Percentiles rank a stretch among this genome's conserved stretches.
These are phyloP conservation scores for Myrica gale DNA, from an alignment of 306 rosid species.

Conservation along the genomic window DNA sequence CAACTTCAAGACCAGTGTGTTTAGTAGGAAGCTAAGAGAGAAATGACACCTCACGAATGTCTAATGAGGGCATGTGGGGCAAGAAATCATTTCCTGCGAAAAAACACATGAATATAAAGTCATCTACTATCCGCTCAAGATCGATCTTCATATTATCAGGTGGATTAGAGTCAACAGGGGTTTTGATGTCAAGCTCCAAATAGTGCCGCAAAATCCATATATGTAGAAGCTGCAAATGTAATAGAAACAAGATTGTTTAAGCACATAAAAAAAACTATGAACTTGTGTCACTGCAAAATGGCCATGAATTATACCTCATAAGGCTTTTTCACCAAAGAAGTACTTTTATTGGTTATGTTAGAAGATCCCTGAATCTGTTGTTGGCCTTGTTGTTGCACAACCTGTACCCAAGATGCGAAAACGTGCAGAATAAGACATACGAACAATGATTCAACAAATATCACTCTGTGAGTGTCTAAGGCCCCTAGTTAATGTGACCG, in stretches of 20 bases:
- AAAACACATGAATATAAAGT: slow-evolving; percentile 54
- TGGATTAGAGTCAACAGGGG: slow-evolving; percentile 26
- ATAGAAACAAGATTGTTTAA: background rate
- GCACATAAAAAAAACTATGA: background rate
- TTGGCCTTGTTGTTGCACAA: slow-evolving; percentile 6
- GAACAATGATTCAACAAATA: background rate
- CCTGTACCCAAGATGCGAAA: slow-evolving; percentile 15
- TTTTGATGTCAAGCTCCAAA: slow-evolving; percentile 48
- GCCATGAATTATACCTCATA: slow-evolving; percentile 37
- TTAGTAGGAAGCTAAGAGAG: background rate
- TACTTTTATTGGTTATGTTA: background rate
- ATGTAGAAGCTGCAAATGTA: slow-evolving; percentile 48
- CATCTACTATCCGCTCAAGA: slow-evolving; percentile 54
- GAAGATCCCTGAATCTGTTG: background rate
- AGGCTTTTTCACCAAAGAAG: slow-evolving; percentile 3
- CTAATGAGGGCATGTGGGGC: slow-evolving; percentile 55
- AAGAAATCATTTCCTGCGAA: slow-evolving; percentile 67
- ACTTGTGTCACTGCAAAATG: background rate
- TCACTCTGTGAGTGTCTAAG: background rate
- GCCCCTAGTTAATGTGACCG: too few species aligned
- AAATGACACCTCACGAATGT: slow-evolving; percentile 41
- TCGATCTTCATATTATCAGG: slow-evolving; percentile 35
- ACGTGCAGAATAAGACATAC: background rate
- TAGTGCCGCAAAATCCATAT: slow-evolving; percentile 60
- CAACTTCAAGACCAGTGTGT: too few species aligned